These are phyloP conservation scores for Paramecium caudatum DNA, from an alignment of 73 alveolate species.

Conservation along the genomic window DNA sequence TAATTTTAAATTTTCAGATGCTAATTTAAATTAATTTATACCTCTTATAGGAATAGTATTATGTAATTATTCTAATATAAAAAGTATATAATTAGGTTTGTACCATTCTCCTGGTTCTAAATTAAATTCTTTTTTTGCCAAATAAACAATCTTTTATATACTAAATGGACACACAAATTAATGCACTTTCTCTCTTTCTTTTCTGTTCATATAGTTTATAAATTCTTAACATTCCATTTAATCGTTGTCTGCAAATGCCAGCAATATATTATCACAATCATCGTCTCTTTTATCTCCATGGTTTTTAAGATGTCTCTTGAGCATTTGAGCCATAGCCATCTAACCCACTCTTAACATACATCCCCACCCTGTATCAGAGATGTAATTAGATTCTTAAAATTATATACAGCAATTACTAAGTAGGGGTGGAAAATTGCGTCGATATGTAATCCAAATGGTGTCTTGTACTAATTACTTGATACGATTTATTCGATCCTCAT, in stretches of 20 bases:
- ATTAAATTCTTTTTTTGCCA: slow-evolving; percentile 67
- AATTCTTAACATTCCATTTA: background rate
- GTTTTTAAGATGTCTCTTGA: slow-evolving; percentile 66
- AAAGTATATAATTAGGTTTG: slow-evolving; percentile 68
- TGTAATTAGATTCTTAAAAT: slow-evolving; percentile 46
- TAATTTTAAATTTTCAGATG: slow-evolving; percentile 57
- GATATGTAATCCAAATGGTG: slow-evolving; percentile 70
- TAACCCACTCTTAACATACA: slow-evolving; percentile 77
- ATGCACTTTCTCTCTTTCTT: background rate
- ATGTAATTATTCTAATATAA: slow-evolving; percentile 63
- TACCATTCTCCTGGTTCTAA: slow-evolving; percentile 76
- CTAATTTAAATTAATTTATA: background rate
- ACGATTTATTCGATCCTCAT: background rate
- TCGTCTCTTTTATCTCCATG: slow-evolving; percentile 73
- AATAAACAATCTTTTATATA: slow-evolving; percentile 69
- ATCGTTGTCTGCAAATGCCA: slow-evolving; percentile 76
- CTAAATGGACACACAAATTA: slow-evolving; percentile 59
- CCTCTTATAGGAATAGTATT: slow-evolving; percentile 63
- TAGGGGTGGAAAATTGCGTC: slow-evolving; percentile 72
- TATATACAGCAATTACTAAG: background rate
- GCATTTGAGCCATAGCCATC: slow-evolving; percentile 74
- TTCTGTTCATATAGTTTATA: background rate
- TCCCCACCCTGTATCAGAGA: slow-evolving; percentile 78
- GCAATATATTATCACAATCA: slow-evolving; percentile 43
- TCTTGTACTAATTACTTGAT: background rate